Percentiles rank a stretch among this genome's conserved stretches.
These are phyloP conservation scores for Dalbergia cochinchinensis DNA, from an alignment of 306 rosid genomes.

Conservation along the genomic window DNA sequence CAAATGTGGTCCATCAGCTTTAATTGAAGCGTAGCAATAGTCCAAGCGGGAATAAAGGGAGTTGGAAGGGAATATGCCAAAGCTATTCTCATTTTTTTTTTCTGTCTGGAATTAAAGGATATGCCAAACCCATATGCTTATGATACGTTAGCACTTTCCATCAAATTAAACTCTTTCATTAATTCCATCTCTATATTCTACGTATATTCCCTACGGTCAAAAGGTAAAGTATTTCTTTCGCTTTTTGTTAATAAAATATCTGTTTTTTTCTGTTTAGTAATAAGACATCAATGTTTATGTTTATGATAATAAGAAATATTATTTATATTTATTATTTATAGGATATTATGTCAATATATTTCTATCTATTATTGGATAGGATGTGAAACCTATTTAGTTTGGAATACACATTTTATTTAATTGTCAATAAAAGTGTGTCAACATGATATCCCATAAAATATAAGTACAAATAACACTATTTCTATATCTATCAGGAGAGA, in stretches of 20 bases:
- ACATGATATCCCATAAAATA: too few species aligned
- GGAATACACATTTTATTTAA: too few species aligned
- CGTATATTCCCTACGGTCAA: neutral
- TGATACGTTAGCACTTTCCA: neutral
- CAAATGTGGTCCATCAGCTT: constrained; percentile 8
- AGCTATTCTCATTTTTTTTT: neutral
- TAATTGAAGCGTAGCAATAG: neutral
- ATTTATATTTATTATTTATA: too few species aligned
- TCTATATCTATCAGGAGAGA: neutral
- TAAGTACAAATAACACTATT: too few species aligned
- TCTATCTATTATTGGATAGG: too few species aligned
- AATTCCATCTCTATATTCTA: neutral
- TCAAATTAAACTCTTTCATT: neutral
- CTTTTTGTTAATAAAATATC: neutral
- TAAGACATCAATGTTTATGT: neutral
- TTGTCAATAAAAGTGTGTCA: too few species aligned
- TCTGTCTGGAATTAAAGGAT: neutral
- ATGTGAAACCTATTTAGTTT: too few species aligned
- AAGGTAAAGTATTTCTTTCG: neutral
- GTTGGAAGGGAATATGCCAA: constrained; percentile 38
- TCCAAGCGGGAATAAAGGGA: constrained; percentile 40
- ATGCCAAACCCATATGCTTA: constrained; percentile 39
- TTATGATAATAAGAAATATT: too few species aligned
- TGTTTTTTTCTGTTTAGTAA: neutral
- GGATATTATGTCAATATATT: too few species aligned